phyloP scores from a whole-genome alignment of 108 stramenopile genomes.

The Skeletonema tropicum region DNA sequence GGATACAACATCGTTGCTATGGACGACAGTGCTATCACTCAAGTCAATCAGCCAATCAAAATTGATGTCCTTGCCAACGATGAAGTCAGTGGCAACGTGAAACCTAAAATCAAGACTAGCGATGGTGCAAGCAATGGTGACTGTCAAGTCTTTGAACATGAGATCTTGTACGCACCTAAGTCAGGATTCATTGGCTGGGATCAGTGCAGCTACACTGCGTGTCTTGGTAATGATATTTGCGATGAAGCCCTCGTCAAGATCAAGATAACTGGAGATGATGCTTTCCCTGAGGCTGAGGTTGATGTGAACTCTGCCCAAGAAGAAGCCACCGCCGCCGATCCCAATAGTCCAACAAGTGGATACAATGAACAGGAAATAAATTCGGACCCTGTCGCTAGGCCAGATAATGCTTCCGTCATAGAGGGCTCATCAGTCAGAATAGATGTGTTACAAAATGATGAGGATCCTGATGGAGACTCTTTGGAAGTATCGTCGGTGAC shows the following conservation, averaged over 20 bases:
- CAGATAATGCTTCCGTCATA: constrained; percentile 8
- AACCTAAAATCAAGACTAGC: constrained; percentile 7
- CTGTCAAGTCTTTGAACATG: constrained; percentile 23
- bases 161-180: constrained; percentile 35
- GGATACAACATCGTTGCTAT: constrained; percentile 18
- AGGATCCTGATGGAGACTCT: constrained; percentile 1
- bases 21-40: constrained; percentile 24
- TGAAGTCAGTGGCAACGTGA: constrained; percentile 7
- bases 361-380: no score
- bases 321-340: no score
- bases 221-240: constrained; percentile 28
- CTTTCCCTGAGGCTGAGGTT: neutral
- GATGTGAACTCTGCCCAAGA: no score
- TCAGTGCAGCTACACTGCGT: constrained; percentile 31
- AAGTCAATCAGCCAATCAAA: constrained; percentile 18
- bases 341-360: no score
- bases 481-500: constrained; percentile 11
- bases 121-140: constrained; percentile 17
- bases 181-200: constrained; percentile 23
- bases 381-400: neutral
- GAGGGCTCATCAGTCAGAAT: neutral
- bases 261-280: constrained; percentile 10
- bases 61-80: constrained; percentile 38
- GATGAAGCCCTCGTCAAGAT: constrained; percentile 39
- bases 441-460: constrained; percentile 28